Percentiles rank a stretch among this genome's conserved stretches.
Evolutionary conservation across 768 basidiomycete species (phyloP).

Genomic region (Pluteus cervinus): DNA sequence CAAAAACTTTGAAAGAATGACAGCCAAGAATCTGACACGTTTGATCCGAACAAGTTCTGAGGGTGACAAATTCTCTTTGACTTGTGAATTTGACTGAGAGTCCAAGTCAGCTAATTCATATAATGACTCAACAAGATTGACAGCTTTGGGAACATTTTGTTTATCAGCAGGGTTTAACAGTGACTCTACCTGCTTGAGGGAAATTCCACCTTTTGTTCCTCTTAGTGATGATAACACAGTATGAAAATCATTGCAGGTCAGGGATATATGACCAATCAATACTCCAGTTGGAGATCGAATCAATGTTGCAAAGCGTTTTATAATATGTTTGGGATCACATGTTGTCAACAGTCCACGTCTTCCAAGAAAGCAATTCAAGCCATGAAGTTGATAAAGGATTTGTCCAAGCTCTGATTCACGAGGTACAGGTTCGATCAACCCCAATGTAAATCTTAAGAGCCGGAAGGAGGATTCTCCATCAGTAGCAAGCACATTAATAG

Average conservation of each 20-base stretch:
- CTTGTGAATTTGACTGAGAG: no score
- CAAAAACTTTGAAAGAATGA: slow-evolving; percentile 10
- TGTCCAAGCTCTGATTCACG: slow-evolving; percentile 8
- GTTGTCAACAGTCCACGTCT: slow-evolving; percentile 12
- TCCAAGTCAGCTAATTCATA: no score
- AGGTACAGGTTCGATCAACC: slow-evolving; percentile 9
- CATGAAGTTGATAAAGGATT: slow-evolving; percentile 10
- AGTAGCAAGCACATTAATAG: slow-evolving; percentile 17
- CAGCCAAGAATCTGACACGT: slow-evolving; percentile 7
- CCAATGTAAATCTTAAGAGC: slow-evolving; percentile 11
- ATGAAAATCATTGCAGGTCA: slow-evolving; percentile 8
- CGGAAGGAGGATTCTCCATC: slow-evolving; percentile 23
- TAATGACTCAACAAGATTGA: no score
- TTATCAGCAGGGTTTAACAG: slow-evolving; percentile 13
- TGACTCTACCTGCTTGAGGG: slow-evolving; percentile 4
- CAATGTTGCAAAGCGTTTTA: slow-evolving; percentile 21
- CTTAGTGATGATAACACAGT: slow-evolving; percentile 2
- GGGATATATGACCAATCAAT: slow-evolving; percentile 7
- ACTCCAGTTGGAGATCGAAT: slow-evolving; percentile 13
- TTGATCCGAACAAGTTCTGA: neutral
- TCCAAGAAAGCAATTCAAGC: slow-evolving; percentile 17
- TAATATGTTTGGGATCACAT: slow-evolving; percentile 23
- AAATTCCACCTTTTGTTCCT: slow-evolving; percentile 7
- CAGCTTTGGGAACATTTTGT: slow-evolving; percentile 19
- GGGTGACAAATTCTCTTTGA: no score